These are phyloP conservation scores for Acephala macrosclerotiorum DNA, from an alignment of 2,329 filamentous ascomycete species.

Conservation along the genomic window DNA sequence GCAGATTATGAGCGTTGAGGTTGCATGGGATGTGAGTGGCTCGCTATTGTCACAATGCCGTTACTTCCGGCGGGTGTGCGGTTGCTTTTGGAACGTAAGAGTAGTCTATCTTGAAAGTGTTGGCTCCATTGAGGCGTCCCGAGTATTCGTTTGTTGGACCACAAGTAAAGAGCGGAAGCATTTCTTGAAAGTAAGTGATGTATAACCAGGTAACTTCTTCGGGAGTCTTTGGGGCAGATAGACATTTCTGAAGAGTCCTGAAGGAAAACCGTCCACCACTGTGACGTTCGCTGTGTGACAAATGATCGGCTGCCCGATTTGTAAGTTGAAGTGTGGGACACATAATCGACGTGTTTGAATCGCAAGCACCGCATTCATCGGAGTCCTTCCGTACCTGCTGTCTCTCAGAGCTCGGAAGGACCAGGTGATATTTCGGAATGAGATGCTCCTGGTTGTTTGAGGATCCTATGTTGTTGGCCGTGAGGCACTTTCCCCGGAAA, in stretches of 20 bases:
- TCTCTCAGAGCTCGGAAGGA: background rate
- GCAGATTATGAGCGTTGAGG: slow-evolving; percentile 4
- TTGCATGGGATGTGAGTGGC: slow-evolving; percentile 15
- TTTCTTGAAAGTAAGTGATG: background rate
- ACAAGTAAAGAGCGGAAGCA: background rate
- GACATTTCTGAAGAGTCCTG: background rate
- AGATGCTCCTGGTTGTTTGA: background rate
- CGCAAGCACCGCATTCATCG: no score
- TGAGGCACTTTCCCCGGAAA: background rate
- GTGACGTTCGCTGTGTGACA: background rate
- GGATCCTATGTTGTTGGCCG: background rate
- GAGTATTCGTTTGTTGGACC: background rate
- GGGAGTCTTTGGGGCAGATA: background rate
- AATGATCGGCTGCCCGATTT: no score
- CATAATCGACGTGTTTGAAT: no score
- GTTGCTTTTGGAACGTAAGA: background rate
- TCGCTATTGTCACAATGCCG: background rate
- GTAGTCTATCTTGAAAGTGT: background rate
- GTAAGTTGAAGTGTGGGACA: no score
- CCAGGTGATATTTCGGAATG: background rate
- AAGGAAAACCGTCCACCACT: background rate
- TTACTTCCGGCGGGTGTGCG: background rate
- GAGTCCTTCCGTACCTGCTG: background rate
- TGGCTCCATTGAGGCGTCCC: background rate
- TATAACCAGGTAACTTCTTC: background rate